Evolutionary conservation across 2,329 filamentous ascomycete species (phyloP).

Genomic region (Pyrenochaeta sp.): DNA sequence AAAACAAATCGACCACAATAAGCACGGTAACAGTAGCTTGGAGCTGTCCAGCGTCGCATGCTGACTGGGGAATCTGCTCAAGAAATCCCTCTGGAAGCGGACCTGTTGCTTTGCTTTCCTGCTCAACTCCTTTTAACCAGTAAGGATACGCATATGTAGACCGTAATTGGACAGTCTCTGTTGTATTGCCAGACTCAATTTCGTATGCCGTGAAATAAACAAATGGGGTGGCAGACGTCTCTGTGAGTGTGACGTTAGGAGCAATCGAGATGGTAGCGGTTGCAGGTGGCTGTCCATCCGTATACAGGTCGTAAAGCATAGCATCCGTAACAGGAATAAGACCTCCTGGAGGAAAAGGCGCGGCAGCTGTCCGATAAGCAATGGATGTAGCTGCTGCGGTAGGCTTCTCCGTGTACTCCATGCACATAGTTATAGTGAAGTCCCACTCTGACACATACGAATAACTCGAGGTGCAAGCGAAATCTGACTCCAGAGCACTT

Average conservation of each 20-base stretch:
- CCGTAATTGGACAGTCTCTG: conserved; percentile 46
- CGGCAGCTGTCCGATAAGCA: conserved; percentile 32
- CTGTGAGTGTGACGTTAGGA: conserved; percentile 30
- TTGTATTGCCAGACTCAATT: conserved; percentile 47
- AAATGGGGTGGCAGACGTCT: conserved; percentile 51
- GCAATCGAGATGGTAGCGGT: conserved; percentile 34
- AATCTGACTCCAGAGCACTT: conserved; percentile 31
- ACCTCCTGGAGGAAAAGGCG: conserved; percentile 31
- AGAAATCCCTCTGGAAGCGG: conserved; percentile 49
- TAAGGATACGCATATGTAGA: conserved; percentile 51
- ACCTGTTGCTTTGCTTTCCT: conserved; percentile 36
- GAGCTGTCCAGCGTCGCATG: conserved; percentile 47
- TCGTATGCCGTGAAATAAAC: conserved; percentile 56
- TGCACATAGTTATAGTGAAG: conserved; percentile 29
- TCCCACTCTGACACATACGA: conserved; percentile 33
- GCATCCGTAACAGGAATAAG: conserved; percentile 29
- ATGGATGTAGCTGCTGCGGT: conserved; percentile 43
- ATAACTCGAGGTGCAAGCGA: conserved; percentile 29
- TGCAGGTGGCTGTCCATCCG: conserved; percentile 23
- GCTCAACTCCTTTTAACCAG: conserved; percentile 39
- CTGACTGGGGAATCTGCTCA: conserved; percentile 40
- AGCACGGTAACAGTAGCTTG: conserved; percentile 54
- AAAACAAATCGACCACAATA: conserved; percentile 52
- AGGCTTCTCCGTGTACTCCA: conserved; percentile 38
- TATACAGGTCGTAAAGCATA: conserved; percentile 21